phyloP scores from a whole-genome alignment of 306 rosid genomes.

The Vicia villosa region DNA sequence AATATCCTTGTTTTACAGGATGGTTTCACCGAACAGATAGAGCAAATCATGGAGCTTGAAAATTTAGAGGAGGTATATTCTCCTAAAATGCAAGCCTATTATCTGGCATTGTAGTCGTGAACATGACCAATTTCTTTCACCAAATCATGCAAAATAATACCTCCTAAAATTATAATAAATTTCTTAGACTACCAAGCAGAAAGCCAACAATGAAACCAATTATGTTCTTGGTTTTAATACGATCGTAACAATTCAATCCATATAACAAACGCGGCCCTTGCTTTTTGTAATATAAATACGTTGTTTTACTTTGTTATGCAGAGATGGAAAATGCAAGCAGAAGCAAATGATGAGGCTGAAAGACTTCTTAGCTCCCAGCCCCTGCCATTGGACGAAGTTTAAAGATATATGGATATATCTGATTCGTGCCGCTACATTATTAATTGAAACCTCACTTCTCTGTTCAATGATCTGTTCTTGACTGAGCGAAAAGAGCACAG shows the following conservation, averaged over 20 bases:
- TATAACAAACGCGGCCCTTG: not conserved
- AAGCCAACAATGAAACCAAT: not conserved
- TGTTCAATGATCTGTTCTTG: slow-evolving; percentile 34
- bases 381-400: slow-evolving; percentile 53
- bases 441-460: slow-evolving; percentile 27
- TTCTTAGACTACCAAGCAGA: slow-evolving; percentile 25
- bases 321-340: slow-evolving; percentile 86
- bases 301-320: slow-evolving; percentile 34
- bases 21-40: slow-evolving; percentile 80
- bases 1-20: slow-evolving; percentile 58
- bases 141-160: slow-evolving; percentile 15
- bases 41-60: slow-evolving; percentile 94
- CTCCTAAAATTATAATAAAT: slow-evolving; percentile 10
- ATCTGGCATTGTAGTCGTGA: slow-evolving; percentile 13
- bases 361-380: slow-evolving; percentile 82
- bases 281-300: slow-evolving; percentile 4
- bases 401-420: slow-evolving; percentile 30
- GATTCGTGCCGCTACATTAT: slow-evolving; percentile 10
- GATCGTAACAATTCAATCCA: slow-evolving; percentile 14
- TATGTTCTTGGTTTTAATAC: not conserved
- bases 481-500: slow-evolving; percentile 29
- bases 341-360: slow-evolving; percentile 95
- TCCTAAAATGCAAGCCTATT: slow-evolving; percentile 30
- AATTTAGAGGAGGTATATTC: slow-evolving; percentile 84
- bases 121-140: slow-evolving; percentile 21